Evolutionary conservation across 2,329 filamentous ascomycete species (phyloP).

Genomic region (Phyllosticta citribraziliensis): DNA sequence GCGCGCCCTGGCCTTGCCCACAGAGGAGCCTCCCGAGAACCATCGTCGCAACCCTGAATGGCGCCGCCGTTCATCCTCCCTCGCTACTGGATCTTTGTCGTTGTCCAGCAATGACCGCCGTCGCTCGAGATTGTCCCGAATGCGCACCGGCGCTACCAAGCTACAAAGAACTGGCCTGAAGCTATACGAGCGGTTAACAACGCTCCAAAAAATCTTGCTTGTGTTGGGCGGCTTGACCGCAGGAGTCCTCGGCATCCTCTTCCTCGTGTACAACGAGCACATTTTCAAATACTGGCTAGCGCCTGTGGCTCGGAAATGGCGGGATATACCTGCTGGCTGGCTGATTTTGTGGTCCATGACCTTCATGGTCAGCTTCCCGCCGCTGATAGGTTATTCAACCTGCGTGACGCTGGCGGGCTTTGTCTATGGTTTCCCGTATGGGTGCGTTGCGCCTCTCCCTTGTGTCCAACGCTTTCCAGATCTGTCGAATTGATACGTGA

Average conservation of each 20-base stretch:
- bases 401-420: conserved; percentile 61
- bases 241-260: conserved; percentile 53
- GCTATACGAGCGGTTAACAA: conserved; percentile 47
- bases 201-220: conserved; percentile 53
- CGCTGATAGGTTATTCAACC: conserved; percentile 77
- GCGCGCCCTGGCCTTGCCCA: conserved; percentile 44
- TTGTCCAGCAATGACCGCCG: conserved; percentile 17
- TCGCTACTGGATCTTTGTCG: conserved; percentile 10
- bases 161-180: conserved; percentile 36
- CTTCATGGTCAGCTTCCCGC: conserved; percentile 73
- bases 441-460: conserved; percentile 42
- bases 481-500: background rate
- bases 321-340: conserved; percentile 60
- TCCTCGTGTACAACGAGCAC: conserved; percentile 66
- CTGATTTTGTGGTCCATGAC: conserved; percentile 65
- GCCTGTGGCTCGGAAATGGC: conserved; percentile 68
- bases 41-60: conserved; percentile 37
- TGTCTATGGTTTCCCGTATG: conserved; percentile 60
- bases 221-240: conserved; percentile 40
- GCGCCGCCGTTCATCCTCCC: conserved; percentile 36
- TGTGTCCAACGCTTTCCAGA: background rate
- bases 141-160: conserved; percentile 34
- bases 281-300: conserved; percentile 64
- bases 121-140: conserved; percentile 29
- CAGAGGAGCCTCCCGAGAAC: conserved; percentile 40